These are phyloP conservation scores for Lactarius deliciosus DNA, from an alignment of 768 basidiomycete species.

Conservation along the genomic window DNA sequence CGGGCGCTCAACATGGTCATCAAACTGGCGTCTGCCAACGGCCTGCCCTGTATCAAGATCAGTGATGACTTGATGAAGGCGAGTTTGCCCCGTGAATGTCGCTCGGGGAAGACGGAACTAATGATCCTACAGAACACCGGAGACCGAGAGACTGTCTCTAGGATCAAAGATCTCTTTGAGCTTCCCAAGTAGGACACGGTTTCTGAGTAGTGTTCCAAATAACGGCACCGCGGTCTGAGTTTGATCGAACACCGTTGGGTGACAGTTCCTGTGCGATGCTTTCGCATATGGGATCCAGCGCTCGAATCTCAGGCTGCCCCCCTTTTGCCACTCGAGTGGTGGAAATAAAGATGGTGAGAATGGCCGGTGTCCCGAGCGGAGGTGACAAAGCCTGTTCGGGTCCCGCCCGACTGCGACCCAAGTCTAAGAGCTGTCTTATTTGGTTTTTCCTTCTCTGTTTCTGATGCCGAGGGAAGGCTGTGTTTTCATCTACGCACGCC, in stretches of 20 bases:
- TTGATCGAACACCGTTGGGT: neutral
- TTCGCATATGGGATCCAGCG: neutral
- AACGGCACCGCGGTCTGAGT: constrained; percentile 8
- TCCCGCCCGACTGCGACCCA: neutral
- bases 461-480: neutral
- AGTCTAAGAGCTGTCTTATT: neutral
- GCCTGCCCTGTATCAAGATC: constrained; percentile 83
- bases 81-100: constrained; percentile 4
- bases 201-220: neutral
- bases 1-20: constrained; percentile 93
- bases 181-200: constrained; percentile 32
- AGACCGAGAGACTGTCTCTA: constrained; percentile 45
- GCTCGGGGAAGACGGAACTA: constrained; percentile 2
- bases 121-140: constrained; percentile 47
- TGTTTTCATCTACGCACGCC: neutral
- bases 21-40: constrained; percentile 77
- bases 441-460: neutral
- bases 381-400: neutral
- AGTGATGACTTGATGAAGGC: constrained; percentile 91
- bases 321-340: neutral
- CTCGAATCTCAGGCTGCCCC: neutral
- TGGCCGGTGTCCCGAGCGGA: neutral
- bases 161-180: constrained; percentile 53
- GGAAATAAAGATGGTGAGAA: neutral
- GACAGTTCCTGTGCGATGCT: neutral